Base-by-base conservation (phyloP, 202 grass and related monocot species). In the Schoenoplectus triqueter region DNA sequence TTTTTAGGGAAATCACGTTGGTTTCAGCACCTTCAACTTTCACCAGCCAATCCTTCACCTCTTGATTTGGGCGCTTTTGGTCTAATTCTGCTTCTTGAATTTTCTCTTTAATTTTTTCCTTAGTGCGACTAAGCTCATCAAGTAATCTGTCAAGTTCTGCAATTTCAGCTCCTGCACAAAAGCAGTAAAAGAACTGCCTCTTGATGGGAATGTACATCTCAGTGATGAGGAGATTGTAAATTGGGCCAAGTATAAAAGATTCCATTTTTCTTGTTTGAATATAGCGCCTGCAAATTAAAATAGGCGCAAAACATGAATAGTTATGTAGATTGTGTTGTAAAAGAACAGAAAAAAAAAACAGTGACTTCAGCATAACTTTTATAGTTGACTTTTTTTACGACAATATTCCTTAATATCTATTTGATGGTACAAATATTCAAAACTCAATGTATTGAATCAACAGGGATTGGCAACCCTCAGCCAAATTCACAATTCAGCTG, bases 201-300 rank as follows among this genome's bases (percentile, higher is more conserved):
- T 62, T 62, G 59, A 62, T 62, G 17, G 59, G 59, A 62, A 62
- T 5, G n/a, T 62, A 62, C 17, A 62, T 0, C 59, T 62, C 59
- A 62, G 59, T 62, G 59, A 62, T 17, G n/a, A 62, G 5, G 59
- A 62, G 59, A 1, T 62, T n/a, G 17, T 62, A 62, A 62, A 62
- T 62, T 62, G 59, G 59, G n/a, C n/a, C 59, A 62, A 62, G 59
- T 0, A 62, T 1, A 62, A 62, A 62, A 62, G 5, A 62, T 62
- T 62, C 59, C 59, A 62, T 62, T n/a, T 62, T 62, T 62, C 6
- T 62, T 62, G 59, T 62, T 62, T 62, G 45, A 47, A 47, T 47
- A 47, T 47, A 62, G 59, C 59, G 17, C n/a, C 59, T 62, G 59
- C 15, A 62, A 62, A 19, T 18, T 14, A 19, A 62, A 62, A 6